Base-by-base conservation (phyloP, 2,329 filamentous ascomycete genomes). In the Fusarium bactridioides region DNA sequence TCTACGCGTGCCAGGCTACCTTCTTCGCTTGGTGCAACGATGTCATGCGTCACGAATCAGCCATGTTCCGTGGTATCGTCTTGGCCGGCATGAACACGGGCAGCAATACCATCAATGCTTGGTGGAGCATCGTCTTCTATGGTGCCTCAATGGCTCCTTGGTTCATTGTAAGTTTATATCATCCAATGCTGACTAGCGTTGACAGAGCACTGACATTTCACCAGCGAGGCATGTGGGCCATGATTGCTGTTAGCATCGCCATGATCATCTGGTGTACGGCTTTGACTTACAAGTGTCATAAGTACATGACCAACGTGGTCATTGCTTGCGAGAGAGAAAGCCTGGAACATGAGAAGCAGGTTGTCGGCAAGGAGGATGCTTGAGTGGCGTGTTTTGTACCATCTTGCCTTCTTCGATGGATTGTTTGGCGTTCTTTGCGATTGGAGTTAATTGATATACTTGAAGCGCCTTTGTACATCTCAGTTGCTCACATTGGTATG, bases 11-110 rank as follows among this genome's bases (percentile, higher is more conserved):
- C 75, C 91, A 94, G 79, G 91, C 92, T 2, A 92, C 89, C 0
- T 93, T 93, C 74, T 93, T 94, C 73, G 91, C 92, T 0, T 93
- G 91, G 91, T 91, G 90, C 27, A 93, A 94, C 73, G 91, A 93
- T 74, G 88, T 89, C 5, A 87, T 92, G 82, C 85, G 89, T 12
- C 86, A 87, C 61, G 88, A 92, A 74, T 88, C 92, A 66, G 86
- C 87, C 25, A 85, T 90, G 50, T 87, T 91, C 72, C 84, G 92
- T 8, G 89, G 87, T 5, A 86, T 93, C 4, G 91, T 93, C 0
- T 86, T 94, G 40, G 91, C 91, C 0, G 88, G 89, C 18, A 94
- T 94, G 92, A 93, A 93, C 67, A 61, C 91, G 74, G 89, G 89
- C 3, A 92, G 85, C 75, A 92, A 91, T 75, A 88, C 89, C 0